phyloP scores from a whole-genome alignment of 306 rosid species.

The Gynostemma pentaphyllum region DNA sequence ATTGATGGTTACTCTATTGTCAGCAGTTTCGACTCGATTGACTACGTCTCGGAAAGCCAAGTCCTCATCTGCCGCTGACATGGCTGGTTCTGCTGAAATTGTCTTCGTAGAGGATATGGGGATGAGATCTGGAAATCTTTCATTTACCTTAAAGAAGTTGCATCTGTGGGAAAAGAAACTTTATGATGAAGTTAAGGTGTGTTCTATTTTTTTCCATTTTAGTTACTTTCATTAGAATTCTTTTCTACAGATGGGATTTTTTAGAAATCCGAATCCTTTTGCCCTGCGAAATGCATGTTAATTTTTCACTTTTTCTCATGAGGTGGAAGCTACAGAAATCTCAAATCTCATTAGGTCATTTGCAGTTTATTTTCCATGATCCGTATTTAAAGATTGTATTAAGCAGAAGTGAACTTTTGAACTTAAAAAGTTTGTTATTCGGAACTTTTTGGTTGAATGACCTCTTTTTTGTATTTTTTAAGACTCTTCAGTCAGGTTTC shows the following conservation, averaged over 20 bases:
- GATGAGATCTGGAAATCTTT: constrained; percentile 46
- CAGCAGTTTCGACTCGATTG: constrained; percentile 46
- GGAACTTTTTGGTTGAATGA: not conserved
- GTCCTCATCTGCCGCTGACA: constrained; percentile 30
- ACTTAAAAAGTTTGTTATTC: not conserved
- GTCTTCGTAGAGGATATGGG: constrained; percentile 36
- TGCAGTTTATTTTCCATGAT: not conserved
- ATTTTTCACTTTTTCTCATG: not conserved
- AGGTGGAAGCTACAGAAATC: not conserved
- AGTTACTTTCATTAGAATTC: not conserved
- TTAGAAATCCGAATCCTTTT: not conserved
- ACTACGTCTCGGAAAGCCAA: constrained; percentile 40
- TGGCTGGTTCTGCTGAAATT: constrained; percentile 21
- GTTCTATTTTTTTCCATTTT: not conserved
- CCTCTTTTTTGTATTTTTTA: too few relatives aligned
- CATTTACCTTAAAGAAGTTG: constrained; percentile 74
- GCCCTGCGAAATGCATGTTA: not conserved
- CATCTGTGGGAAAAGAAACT: constrained; percentile 98
- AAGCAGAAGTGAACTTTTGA: not conserved
- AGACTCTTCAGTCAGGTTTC: too few relatives aligned
- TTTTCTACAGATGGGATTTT: not conserved
- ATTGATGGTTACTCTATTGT: constrained; percentile 43
- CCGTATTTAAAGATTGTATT: not conserved
- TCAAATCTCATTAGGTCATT: not conserved
- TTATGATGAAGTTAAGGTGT: constrained; percentile 77